A percentile compares a stretch with the other conserved stretches of the same genome.
phyloP scores from a whole-genome alignment of 495 filamentous ascomycete species.

The Parathielavia appendiculata region DNA sequence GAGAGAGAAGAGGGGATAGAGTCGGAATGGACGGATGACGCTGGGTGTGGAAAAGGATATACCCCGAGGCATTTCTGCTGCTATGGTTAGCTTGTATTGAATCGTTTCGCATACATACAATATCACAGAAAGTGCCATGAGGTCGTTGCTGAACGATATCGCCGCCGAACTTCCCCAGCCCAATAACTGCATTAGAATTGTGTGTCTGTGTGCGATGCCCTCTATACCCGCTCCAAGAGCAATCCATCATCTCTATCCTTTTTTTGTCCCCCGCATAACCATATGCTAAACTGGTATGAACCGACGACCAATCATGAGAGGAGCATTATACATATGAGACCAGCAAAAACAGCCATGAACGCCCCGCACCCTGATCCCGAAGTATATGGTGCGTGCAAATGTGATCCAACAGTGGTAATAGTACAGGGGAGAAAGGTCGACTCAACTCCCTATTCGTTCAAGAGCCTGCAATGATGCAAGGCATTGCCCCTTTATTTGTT shows the following conservation, averaged over 20 bases:
- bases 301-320: slow-evolving; percentile 42
- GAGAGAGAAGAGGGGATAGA: neutral
- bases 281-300: slow-evolving; percentile 24
- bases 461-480: neutral
- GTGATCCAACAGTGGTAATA: slow-evolving; percentile 12
- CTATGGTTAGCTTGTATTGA: too few relatives aligned
- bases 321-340: slow-evolving; percentile 45
- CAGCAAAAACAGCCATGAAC: slow-evolving; percentile 19
- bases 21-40: too few relatives aligned
- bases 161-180: neutral
- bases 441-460: neutral
- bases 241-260: slow-evolving; percentile 11
- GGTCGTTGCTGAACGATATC: too few relatives aligned
- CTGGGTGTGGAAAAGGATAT: too few relatives aligned
- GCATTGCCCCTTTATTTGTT: slow-evolving; percentile 34
- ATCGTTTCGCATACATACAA: too few relatives aligned
- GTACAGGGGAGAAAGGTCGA: slow-evolving; percentile 5
- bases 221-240: slow-evolving; percentile 11
- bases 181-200: slow-evolving; percentile 11
- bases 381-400: slow-evolving; percentile 2
- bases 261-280: slow-evolving; percentile 13
- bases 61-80: too few relatives aligned
- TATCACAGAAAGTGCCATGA: too few relatives aligned
- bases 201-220: slow-evolving; percentile 10
- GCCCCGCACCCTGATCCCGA: slow-evolving; percentile 22